Conservation (phyloP, 2,329 filamentous ascomycete species). For the Alternaria arbusti region DNA sequence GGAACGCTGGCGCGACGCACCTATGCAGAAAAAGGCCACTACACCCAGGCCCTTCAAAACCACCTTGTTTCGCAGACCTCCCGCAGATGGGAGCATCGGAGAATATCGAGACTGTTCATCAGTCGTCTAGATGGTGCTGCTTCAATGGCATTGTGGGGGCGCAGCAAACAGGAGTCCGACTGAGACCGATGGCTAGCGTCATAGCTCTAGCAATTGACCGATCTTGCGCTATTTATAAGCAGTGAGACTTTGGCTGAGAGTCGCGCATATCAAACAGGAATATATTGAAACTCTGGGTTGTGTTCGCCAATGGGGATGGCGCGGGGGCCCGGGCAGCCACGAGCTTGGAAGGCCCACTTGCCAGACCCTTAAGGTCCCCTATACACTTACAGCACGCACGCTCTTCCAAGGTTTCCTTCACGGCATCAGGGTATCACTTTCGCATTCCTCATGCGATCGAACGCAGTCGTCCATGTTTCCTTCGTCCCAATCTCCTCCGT, state of each 20-base stretch:
- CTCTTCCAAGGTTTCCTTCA: not conserved
- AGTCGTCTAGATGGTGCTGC: not conserved
- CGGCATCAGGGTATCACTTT: slow-evolving; percentile 47
- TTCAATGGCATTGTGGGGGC: not conserved
- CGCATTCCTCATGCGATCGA: slow-evolving; percentile 52
- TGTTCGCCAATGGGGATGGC: not conserved
- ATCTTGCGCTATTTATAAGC: slow-evolving; percentile 3
- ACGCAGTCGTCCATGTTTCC: slow-evolving; percentile 53
- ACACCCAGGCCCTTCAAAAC: slow-evolving; percentile 3
- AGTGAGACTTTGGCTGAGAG: not conserved
- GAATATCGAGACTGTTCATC: not conserved
- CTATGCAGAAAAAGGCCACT: slow-evolving; percentile 1
- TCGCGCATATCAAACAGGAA: not conserved
- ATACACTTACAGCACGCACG: not conserved
- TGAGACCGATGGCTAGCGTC: slow-evolving; percentile 1
- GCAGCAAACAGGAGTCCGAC: not conserved
- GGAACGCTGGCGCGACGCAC: slow-evolving; percentile 2
- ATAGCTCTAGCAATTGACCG: slow-evolving; percentile 10
- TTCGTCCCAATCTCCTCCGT: slow-evolving; percentile 47
- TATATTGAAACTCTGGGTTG: not conserved
- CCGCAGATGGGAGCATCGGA: slow-evolving; percentile 5
- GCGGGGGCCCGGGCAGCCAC: not conserved
- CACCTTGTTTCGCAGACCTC: slow-evolving; percentile 2
- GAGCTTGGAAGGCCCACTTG: not conserved
- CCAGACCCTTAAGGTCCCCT: not conserved